These are phyloP conservation scores for Colletotrichum sp. DNA, from an alignment of 2,329 filamentous ascomycete genomes.

Conservation along the genomic window DNA sequence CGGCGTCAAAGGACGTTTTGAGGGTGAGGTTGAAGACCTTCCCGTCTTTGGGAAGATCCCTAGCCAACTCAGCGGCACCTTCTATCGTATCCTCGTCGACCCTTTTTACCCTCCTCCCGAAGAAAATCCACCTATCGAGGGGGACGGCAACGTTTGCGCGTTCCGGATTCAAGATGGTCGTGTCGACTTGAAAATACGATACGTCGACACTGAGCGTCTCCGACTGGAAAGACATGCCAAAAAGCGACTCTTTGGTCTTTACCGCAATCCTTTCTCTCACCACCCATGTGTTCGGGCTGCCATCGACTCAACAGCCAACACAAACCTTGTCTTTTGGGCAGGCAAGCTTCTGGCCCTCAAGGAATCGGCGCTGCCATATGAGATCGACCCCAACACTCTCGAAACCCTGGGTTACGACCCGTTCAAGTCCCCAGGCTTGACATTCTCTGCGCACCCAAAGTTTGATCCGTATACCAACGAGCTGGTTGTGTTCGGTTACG, in stretches of 20 bases:
- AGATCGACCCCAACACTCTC: slow-evolving; percentile 34
- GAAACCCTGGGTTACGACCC: slow-evolving; percentile 28
- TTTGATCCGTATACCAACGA: slow-evolving; percentile 42
- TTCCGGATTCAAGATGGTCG: slow-evolving; percentile 36
- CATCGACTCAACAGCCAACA: slow-evolving; percentile 48
- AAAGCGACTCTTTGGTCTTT: slow-evolving; percentile 36
- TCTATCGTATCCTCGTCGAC: not conserved
- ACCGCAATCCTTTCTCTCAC: slow-evolving; percentile 44
- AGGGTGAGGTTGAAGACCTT: not conserved
- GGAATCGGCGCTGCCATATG: slow-evolving; percentile 48
- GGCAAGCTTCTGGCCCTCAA: slow-evolving; percentile 52
- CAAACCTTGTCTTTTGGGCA: slow-evolving; percentile 54
- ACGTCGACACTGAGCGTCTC: slow-evolving; percentile 45
- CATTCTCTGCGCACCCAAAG: slow-evolving; percentile 47
- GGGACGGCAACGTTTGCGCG: slow-evolving; percentile 41
- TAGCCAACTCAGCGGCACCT: not conserved
- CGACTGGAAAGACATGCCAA: slow-evolving; percentile 37
- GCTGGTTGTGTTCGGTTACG: slow-evolving; percentile 43
- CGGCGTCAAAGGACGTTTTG: not conserved
- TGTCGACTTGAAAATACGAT: slow-evolving; percentile 36
- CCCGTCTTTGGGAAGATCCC: not conserved
- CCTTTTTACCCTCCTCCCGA: not conserved
- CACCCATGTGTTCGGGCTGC: slow-evolving; percentile 33
- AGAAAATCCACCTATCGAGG: slow-evolving; percentile 10
- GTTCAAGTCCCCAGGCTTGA: slow-evolving; percentile 26